A percentile compares a stretch with the other conserved stretches of the same genome.
These are phyloP conservation scores for Hypericum perforatum DNA, from an alignment of 345 rosid species.

Conservation along the genomic window DNA sequence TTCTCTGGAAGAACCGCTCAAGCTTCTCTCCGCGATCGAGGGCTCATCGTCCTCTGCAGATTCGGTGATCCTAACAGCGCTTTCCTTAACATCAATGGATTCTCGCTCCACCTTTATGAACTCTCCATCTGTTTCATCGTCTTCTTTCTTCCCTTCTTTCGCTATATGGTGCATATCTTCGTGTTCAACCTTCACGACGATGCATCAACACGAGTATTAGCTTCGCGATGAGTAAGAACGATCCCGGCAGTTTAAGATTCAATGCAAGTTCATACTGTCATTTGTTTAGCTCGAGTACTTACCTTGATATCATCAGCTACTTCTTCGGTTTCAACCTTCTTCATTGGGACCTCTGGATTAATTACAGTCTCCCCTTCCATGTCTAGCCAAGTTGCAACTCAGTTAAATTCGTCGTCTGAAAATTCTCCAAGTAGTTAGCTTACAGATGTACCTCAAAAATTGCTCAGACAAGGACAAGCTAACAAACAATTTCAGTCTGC, in stretches of 20 bases:
- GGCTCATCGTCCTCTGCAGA: conserved; percentile 19
- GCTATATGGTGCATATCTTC: conserved; percentile 37
- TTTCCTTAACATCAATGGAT: conserved; percentile 50
- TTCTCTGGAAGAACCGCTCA: conserved; percentile 54
- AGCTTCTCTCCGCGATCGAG: conserved; percentile 34
- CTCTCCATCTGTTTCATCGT: conserved; percentile 73
- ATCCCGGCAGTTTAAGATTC: not conserved
- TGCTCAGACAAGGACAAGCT: not conserved
- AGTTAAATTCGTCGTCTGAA: conserved; percentile 5
- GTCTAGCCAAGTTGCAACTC: conserved; percentile 4
- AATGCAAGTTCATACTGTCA: not conserved
- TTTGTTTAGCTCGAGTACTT: conserved; percentile 1
- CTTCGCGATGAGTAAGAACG: not conserved
- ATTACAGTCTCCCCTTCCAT: conserved; percentile 59
- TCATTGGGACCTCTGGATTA: conserved; percentile 43
- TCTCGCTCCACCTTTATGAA: conserved; percentile 95
- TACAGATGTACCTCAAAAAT: not conserved
- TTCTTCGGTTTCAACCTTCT: conserved; percentile 30
- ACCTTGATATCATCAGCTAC: conserved; percentile 46
- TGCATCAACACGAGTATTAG: not conserved
- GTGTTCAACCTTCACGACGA: conserved; percentile 30
- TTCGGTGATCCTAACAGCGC: conserved; percentile 20
- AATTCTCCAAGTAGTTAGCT: not conserved
- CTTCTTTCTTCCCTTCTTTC: conserved; percentile 56
- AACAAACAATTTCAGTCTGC: not conserved